These are phyloP conservation scores for Pseudogymnoascus destructans DNA, from an alignment of 2,329 filamentous ascomycete genomes.

Conservation along the genomic window DNA sequence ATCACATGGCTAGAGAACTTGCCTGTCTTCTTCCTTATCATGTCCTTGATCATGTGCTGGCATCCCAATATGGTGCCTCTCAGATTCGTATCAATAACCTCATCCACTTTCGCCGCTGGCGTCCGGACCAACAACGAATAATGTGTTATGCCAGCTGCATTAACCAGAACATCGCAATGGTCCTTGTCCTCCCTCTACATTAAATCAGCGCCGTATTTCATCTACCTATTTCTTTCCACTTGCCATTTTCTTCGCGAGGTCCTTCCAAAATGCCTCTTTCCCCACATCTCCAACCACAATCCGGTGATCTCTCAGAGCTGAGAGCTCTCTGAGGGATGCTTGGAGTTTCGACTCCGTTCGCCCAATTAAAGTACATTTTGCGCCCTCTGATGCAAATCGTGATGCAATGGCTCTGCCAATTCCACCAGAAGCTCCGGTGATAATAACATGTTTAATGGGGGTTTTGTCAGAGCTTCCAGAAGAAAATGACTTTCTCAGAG, in stretches of 20 bases:
- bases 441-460: constrained; percentile 31
- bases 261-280: constrained; percentile 20
- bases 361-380: constrained; percentile 46
- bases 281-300: constrained; percentile 23
- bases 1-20: constrained; percentile 7
- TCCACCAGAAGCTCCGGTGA: constrained; percentile 58
- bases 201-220: not conserved
- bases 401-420: constrained; percentile 57
- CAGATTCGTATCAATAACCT: constrained; percentile 58
- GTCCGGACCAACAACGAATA: constrained; percentile 48
- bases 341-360: constrained; percentile 48
- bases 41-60: constrained; percentile 35
- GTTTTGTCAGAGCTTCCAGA: not conserved
- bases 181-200: constrained; percentile 12
- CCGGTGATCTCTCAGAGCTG: constrained; percentile 12
- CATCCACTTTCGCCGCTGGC: constrained; percentile 35
- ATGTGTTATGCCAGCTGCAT: constrained; percentile 65
- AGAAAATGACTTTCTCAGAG: not conserved
- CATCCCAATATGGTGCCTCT: constrained; percentile 50
- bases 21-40: constrained; percentile 31
- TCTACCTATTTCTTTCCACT: constrained; percentile 8
- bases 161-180: constrained; percentile 51
- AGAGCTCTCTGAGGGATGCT: constrained; percentile 47
- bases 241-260: constrained; percentile 17
- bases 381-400: constrained; percentile 51